Evolutionary conservation across 2,329 filamentous ascomycete genomes (phyloP).

Genomic region (Neospermospora avenae): DNA sequence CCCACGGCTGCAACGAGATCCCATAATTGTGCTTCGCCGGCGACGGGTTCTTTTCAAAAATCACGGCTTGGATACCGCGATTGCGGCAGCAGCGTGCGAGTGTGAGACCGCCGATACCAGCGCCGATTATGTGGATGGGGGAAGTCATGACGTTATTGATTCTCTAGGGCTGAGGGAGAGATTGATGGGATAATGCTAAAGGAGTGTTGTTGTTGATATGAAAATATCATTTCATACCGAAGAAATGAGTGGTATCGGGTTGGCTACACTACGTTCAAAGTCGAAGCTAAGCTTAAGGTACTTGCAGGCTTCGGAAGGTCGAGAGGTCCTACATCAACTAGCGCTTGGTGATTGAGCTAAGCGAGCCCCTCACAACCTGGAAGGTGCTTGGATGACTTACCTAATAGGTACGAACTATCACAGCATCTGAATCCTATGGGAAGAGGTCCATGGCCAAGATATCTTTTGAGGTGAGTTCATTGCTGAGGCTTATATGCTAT

Average conservation of each 20-base stretch:
- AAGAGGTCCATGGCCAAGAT: background rate
- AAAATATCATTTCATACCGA: too few relatives aligned
- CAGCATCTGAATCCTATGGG: too few relatives aligned
- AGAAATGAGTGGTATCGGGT: too few relatives aligned
- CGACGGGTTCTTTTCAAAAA: constrained; percentile 16
- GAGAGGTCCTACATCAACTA: too few relatives aligned
- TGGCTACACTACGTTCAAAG: too few relatives aligned
- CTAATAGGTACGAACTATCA: too few relatives aligned
- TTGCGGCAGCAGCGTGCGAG: constrained; percentile 14
- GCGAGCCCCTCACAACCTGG: too few relatives aligned
- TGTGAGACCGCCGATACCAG: constrained; percentile 15
- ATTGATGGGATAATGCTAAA: background rate
- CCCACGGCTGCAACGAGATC: constrained; percentile 13
- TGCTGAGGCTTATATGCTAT: background rate
- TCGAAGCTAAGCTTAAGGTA: too few relatives aligned
- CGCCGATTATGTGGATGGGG: constrained; percentile 17
- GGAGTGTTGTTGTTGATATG: background rate
- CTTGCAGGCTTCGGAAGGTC: too few relatives aligned
- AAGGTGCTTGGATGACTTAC: too few relatives aligned
- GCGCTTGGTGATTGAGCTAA: too few relatives aligned
- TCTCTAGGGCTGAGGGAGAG: background rate
- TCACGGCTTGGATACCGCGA: constrained; percentile 8
- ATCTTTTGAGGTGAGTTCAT: background rate
- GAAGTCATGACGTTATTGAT: constrained; percentile 16
- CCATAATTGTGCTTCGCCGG: constrained; percentile 14